Conservation (phyloP, 805 yeast genomes). For the Yarrowia porcina region DNA sequence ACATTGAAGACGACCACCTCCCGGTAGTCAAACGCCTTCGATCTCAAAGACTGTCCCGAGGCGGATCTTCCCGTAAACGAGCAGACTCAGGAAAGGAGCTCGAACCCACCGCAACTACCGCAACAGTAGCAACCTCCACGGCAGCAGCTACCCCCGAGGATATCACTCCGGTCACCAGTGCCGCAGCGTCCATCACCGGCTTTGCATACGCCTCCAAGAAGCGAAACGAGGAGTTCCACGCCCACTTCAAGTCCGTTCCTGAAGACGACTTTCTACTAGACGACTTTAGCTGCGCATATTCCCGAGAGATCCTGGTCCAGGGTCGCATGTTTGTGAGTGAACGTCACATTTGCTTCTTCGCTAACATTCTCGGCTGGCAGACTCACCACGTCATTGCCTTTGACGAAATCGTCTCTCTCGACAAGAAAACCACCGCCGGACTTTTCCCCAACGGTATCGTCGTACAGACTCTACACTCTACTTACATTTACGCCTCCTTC, state of each 20-base stretch:
- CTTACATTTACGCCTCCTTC: conserved; percentile 83
- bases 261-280: conserved; percentile 70
- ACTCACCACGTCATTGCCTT: conserved; percentile 71
- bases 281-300: conserved; percentile 86
- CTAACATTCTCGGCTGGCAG: conserved; percentile 87
- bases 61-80: neutral
- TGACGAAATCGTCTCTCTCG: conserved; percentile 67
- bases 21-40: conserved; percentile 19
- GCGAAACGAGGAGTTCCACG: conserved; percentile 75
- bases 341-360: conserved; percentile 75
- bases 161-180: conserved; percentile 1
- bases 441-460: conserved; percentile 86
- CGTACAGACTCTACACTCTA: conserved; percentile 58
- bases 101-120: neutral
- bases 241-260: conserved; percentile 64
- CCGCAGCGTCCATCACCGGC: conserved; percentile 19
- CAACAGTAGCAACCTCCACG: neutral
- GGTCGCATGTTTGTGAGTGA: conserved; percentile 84
- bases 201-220: conserved; percentile 34
- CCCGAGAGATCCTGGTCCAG: conserved; percentile 80
- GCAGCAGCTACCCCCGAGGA: neutral
- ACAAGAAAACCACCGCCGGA: conserved; percentile 82
- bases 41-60: neutral
- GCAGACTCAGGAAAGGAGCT: neutral
- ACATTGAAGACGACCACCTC: conserved; percentile 5